Conservation (phyloP, 108 stramenopile genomes). For the Skeletonema tropicum region DNA sequence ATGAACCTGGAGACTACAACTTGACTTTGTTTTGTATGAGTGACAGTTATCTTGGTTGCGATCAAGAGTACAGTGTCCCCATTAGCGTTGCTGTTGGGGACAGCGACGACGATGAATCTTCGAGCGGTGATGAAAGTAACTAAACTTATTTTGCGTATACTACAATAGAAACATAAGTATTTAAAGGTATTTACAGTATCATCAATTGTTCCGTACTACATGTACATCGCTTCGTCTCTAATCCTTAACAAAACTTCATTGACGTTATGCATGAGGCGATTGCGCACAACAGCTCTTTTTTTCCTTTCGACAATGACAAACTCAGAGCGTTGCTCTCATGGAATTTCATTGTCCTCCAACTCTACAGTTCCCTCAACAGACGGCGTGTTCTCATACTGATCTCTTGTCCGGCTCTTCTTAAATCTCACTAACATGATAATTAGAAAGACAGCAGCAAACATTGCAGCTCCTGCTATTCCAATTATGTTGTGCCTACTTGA, state of each 20-base stretch:
- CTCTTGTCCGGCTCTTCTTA: slow-evolving; percentile 10
- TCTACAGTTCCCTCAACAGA: slow-evolving; percentile 10
- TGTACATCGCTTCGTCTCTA: no score
- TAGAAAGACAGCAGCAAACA: slow-evolving; percentile 9
- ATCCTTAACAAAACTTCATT: no score
- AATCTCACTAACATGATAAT: slow-evolving; percentile 3
- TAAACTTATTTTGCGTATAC: slow-evolving; percentile 4
- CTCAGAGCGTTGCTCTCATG: no score
- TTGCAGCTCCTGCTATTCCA: slow-evolving; percentile 6
- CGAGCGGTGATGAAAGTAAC: slow-evolving; percentile 52
- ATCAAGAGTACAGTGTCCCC: slow-evolving; percentile 93
- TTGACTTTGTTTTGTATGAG: slow-evolving; percentile 97
- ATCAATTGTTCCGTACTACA: not conserved
- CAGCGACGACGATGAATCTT: slow-evolving; percentile 64
- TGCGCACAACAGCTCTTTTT: no score
- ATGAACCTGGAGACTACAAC: slow-evolving; percentile 92
- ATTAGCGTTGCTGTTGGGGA: slow-evolving; percentile 82
- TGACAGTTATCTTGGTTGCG: slow-evolving; percentile 96
- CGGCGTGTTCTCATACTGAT: slow-evolving; percentile 16
- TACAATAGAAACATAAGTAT: no score
- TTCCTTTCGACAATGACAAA: no score
- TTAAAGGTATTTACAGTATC: not conserved
- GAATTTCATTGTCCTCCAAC: not conserved
- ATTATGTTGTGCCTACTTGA: not conserved
- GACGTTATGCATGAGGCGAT: no score